A percentile compares a stretch with the other conserved stretches of the same genome.
Conservation (phyloP, 495 filamentous ascomycete species). For the Penicillium cinerascens region DNA sequence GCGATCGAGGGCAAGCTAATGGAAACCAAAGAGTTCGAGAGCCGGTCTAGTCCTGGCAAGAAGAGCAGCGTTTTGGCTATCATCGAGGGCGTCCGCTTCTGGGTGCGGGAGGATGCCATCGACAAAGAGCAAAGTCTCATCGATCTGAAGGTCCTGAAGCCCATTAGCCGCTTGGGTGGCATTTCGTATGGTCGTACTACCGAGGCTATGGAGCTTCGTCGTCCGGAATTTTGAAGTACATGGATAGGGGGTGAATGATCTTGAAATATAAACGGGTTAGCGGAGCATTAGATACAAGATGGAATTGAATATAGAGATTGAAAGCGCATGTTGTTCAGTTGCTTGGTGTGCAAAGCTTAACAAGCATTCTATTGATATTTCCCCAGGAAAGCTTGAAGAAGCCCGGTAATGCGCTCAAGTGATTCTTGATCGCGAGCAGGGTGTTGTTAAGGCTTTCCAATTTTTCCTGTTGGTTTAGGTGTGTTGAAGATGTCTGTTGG, state of each 20-base stretch:
- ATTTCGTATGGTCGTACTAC: conserved; percentile 73
- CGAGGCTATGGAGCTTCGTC: conserved; percentile 70
- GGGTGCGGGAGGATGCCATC: conserved; percentile 85
- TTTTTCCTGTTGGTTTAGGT: too few relatives aligned
- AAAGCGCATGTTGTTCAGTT: too few relatives aligned
- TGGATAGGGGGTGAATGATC: not conserved
- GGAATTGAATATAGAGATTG: not conserved
- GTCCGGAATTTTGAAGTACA: conserved; percentile 46
- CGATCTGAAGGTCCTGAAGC: conserved; percentile 66
- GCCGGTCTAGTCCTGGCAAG: conserved; percentile 60
- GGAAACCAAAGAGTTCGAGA: conserved; percentile 72
- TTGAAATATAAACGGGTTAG: not conserved
- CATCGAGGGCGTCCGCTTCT: conserved; percentile 83
- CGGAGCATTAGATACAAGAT: not conserved
- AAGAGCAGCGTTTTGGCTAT: conserved; percentile 70
- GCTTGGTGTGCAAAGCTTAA: too few relatives aligned
- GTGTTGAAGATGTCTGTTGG: too few relatives aligned
- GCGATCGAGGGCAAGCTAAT: conserved; percentile 76
- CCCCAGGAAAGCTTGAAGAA: too few relatives aligned
- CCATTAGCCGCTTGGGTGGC: conserved; percentile 76
- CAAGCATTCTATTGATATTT: too few relatives aligned
- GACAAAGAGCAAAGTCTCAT: conserved; percentile 70
- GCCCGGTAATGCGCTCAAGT: too few relatives aligned
- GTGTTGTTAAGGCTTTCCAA: too few relatives aligned
- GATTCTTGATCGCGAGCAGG: too few relatives aligned